phyloP scores from a whole-genome alignment of 148 eudicot genomes.

The Mesembryanthemum crystallinum region DNA sequence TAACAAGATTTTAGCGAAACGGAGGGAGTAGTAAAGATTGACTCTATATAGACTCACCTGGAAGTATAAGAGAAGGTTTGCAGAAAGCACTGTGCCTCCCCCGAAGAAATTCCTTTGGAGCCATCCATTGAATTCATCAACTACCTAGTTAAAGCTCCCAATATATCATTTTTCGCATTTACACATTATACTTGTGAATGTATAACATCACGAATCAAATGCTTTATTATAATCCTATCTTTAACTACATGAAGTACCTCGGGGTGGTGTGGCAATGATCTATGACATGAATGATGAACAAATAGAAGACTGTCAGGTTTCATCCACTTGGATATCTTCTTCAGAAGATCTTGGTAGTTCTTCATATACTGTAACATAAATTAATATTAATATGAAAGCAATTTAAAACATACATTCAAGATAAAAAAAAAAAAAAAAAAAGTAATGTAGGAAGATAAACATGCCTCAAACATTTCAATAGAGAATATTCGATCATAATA shows the following conservation, averaged over 20 bases:
- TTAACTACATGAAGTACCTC: slow-evolving; percentile 48
- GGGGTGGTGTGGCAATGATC: slow-evolving; percentile 87
- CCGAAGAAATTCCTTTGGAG: slow-evolving; percentile 63
- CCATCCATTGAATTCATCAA: no score
- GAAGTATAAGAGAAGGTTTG: slow-evolving; percentile 86
- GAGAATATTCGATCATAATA: slow-evolving; percentile 85
- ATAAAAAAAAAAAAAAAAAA: no score
- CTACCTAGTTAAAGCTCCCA: no score
- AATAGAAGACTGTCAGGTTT: slow-evolving; percentile 71
- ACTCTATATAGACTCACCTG: slow-evolving; percentile 48
- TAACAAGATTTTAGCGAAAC: no score
- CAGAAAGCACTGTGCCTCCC: slow-evolving; percentile 96
- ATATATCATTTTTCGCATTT: no score
- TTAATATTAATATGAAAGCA: not conserved
- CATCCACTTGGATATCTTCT: slow-evolving; percentile 92
- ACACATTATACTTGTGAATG: no score
- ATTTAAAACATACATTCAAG: no score
- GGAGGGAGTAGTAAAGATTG: not conserved
- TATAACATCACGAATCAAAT: no score
- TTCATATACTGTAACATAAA: slow-evolving; percentile 73
- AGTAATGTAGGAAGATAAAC: not conserved
- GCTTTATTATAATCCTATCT: no score
- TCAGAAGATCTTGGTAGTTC: slow-evolving; percentile 80
- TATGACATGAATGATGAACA: slow-evolving; percentile 92
- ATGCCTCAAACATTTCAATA: slow-evolving; percentile 97